Evolutionary conservation across 495 filamentous ascomycete genomes (phyloP).

Genomic region (Hypoxylon intermedium): DNA sequence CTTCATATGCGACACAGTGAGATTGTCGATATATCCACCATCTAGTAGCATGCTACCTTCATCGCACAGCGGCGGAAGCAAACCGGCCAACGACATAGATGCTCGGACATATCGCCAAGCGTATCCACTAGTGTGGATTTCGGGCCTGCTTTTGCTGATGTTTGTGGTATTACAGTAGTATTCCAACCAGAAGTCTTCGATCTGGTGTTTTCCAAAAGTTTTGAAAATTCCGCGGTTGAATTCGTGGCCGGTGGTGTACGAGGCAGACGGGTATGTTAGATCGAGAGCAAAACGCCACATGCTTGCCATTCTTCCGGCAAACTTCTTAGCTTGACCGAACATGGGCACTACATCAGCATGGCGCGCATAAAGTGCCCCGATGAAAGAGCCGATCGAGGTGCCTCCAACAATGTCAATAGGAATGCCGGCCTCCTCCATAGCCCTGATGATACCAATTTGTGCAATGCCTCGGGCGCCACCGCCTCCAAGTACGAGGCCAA

Average conservation of each 20-base stretch:
- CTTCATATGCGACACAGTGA: constrained; percentile 97
- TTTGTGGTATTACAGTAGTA: constrained; percentile 99
- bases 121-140: constrained; percentile 94
- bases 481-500: constrained; percentile 91
- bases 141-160: constrained; percentile 85
- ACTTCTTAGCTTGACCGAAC: constrained; percentile 95
- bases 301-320: constrained; percentile 93
- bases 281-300: constrained; percentile 97
- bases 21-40: constrained; percentile 95
- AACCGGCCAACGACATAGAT: constrained; percentile 92
- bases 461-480: constrained; percentile 91
- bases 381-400: constrained; percentile 97
- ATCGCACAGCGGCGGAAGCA: constrained; percentile 93
- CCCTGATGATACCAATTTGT: constrained; percentile 91
- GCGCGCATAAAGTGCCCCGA: constrained; percentile 92
- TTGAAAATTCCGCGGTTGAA: constrained; percentile 99
- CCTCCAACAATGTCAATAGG: constrained; percentile 96
- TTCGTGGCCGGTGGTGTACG: constrained; percentile 97
- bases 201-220: constrained; percentile 92
- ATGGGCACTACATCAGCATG: constrained; percentile 97
- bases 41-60: constrained; percentile 96
- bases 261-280: constrained; percentile 90
- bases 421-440: constrained; percentile 94
- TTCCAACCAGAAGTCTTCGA: constrained; percentile 98
- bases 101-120: constrained; percentile 96